phyloP scores from a whole-genome alignment of 352 stramenopile species.

The Pythium oligandrum region DNA sequence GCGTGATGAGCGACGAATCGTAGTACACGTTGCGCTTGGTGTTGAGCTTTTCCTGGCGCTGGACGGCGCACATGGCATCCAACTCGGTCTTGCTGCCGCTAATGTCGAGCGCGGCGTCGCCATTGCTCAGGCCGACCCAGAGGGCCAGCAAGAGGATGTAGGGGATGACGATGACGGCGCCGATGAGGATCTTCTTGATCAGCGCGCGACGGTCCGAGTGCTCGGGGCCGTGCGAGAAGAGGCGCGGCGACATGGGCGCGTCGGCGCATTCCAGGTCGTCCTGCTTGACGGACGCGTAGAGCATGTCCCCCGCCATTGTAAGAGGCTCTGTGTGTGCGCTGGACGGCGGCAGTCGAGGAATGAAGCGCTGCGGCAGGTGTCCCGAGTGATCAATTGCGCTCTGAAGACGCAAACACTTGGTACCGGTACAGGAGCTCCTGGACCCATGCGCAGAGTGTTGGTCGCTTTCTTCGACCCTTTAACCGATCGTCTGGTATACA shows the following conservation, averaged over 20 bases:
- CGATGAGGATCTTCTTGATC: constrained; percentile 53
- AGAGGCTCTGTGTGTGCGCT: no score
- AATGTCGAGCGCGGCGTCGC: constrained; percentile 1
- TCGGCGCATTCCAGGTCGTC: constrained; percentile 62
- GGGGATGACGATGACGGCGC: constrained; percentile 42
- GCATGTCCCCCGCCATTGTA: no score
- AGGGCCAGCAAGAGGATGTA: constrained; percentile 61
- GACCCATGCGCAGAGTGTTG: no score
- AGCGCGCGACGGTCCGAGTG: constrained; percentile 34
- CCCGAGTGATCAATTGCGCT: no score
- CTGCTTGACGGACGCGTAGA: constrained; percentile 69
- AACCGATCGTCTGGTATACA: no score
- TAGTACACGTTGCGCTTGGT: constrained; percentile 82
- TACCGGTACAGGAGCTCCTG: no score
- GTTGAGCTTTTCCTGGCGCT: constrained; percentile 62
- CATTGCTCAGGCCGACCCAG: constrained; percentile 23
- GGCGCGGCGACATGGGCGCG: constrained; percentile 17
- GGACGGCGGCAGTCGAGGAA: no score
- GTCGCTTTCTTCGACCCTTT: no score
- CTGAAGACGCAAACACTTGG: no score
- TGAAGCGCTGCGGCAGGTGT: no score
- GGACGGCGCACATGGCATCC: constrained; percentile 35
- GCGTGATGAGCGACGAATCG: constrained; percentile 68
- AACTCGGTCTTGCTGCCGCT: constrained; percentile 7
- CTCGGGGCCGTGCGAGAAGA: constrained; percentile 54